These are phyloP conservation scores for Aspergillus sp. DNA, from an alignment of 2,329 filamentous ascomycete genomes.

Conservation along the genomic window DNA sequence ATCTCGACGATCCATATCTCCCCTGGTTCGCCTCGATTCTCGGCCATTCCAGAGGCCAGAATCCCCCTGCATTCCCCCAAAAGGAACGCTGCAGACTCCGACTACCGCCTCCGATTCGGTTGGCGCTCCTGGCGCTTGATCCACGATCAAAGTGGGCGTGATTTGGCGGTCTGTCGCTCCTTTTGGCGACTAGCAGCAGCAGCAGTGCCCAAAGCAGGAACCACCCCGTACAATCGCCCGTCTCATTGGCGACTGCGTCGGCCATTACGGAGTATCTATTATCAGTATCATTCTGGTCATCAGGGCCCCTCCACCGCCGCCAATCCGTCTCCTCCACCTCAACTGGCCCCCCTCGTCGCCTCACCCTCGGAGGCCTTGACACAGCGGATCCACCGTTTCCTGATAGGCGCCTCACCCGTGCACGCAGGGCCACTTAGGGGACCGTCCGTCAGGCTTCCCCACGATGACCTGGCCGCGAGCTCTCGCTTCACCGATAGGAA, in stretches of 20 bases:
- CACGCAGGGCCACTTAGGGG: conserved; percentile 20
- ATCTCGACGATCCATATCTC: not conserved
- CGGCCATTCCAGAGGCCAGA: not conserved
- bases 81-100: too few relatives aligned
- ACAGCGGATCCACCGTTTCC: conserved; percentile 16
- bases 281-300: not conserved
- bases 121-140: conserved; percentile 5
- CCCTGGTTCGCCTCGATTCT: conserved; percentile 1
- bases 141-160: conserved; percentile 16
- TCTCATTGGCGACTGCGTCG: conserved; percentile 12
- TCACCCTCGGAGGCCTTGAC: conserved; percentile 8
- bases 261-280: too few relatives aligned
- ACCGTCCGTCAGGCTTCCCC: conserved; percentile 20
- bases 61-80: too few relatives aligned
- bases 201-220: conserved; percentile 27
- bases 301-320: conserved; percentile 11
- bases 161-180: conserved; percentile 22
- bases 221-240: conserved; percentile 13
- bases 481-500: conserved; percentile 21
- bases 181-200: conserved; percentile 23
- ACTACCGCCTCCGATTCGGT: conserved; percentile 5
- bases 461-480: conserved; percentile 25
- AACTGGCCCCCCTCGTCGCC: conserved; percentile 14
- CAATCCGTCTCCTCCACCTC: conserved; percentile 17
- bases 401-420: conserved; percentile 18